phyloP scores from a whole-genome alignment of 2,329 filamentous ascomycete genomes.

The Lasiodiplodia theobromae region DNA sequence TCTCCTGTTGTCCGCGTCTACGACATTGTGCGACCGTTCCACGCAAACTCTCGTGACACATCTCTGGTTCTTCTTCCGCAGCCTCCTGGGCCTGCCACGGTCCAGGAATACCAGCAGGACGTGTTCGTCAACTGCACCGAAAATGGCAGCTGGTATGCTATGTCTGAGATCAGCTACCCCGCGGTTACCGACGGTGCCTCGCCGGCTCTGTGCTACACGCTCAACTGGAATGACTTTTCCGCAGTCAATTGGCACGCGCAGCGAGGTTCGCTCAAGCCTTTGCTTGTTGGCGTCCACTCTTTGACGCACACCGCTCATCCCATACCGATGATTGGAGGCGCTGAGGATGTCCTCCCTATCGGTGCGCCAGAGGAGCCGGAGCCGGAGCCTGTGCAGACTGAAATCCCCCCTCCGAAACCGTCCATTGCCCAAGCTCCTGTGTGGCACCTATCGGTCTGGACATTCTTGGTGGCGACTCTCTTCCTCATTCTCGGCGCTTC shows the following conservation, averaged over 20 bases:
- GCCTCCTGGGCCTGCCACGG: slow-evolving; percentile 68
- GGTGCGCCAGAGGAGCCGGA: slow-evolving; percentile 34
- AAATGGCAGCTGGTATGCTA: slow-evolving; percentile 89
- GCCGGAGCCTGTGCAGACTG: slow-evolving; percentile 22
- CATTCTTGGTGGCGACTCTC: slow-evolving; percentile 29
- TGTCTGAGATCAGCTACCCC: slow-evolving; percentile 87
- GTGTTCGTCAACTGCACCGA: slow-evolving; percentile 88
- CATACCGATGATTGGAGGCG: slow-evolving; percentile 23
- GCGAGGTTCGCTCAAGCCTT: slow-evolving; percentile 41
- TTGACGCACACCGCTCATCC: slow-evolving; percentile 32
- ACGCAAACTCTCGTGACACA: slow-evolving; percentile 70
- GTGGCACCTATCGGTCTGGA: slow-evolving; percentile 14
- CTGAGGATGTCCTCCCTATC: slow-evolving; percentile 32
- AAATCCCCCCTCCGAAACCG: slow-evolving; percentile 30
- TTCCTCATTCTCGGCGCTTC: slow-evolving; percentile 26
- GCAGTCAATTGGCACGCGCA: slow-evolving; percentile 39
- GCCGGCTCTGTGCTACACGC: slow-evolving; percentile 63
- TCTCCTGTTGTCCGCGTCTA: slow-evolving; percentile 88
- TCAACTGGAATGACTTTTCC: slow-evolving; percentile 37
- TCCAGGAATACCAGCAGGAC: slow-evolving; percentile 50
- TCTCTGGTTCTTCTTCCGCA: slow-evolving; percentile 87
- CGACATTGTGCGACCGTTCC: slow-evolving; percentile 79
- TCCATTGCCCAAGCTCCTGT: slow-evolving; percentile 16
- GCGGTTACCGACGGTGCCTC: slow-evolving; percentile 76
- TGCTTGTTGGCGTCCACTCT: slow-evolving; percentile 50